phyloP scores from a whole-genome alignment of 1,284 basidiomycete species.

The Ustilago nuda region DNA sequence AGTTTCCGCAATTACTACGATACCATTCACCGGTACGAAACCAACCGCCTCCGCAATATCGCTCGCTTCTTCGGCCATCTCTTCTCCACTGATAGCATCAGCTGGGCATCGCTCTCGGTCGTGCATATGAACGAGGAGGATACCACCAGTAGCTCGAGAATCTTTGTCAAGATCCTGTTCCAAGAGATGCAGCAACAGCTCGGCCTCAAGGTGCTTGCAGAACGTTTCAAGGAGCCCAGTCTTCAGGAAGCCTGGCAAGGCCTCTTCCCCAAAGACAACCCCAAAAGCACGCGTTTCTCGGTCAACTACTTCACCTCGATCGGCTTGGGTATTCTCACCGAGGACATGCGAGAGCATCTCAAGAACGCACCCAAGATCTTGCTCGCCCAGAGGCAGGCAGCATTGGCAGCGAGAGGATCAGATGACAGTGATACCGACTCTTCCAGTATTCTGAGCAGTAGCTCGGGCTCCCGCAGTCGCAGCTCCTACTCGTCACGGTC shows the following conservation, averaged over 20 bases:
- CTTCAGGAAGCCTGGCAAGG: constrained; percentile 79
- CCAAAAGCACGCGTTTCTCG: constrained; percentile 94
- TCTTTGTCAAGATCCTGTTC: constrained; percentile 97
- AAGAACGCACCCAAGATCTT: constrained; percentile 92
- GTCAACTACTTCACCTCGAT: constrained; percentile 96
- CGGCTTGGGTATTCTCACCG: constrained; percentile 88
- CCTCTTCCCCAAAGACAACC: constrained; percentile 96
- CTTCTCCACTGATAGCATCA: constrained; percentile 81
- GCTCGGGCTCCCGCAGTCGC: constrained; percentile 33
- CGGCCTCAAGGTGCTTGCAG: constrained; percentile 82
- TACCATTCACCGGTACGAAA: constrained; percentile 98
- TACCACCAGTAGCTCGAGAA: constrained; percentile 93
- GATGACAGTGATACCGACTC: constrained; percentile 47
- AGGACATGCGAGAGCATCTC: constrained; percentile 95
- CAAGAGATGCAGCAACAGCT: constrained; percentile 92
- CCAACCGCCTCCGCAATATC: constrained; percentile 96
- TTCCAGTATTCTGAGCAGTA: constrained; percentile 38
- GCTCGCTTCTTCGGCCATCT: constrained; percentile 93
- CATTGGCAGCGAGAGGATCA: constrained; percentile 53
- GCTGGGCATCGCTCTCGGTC: constrained; percentile 85
- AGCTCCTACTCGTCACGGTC: constrained; percentile 42
- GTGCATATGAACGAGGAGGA: constrained; percentile 97
- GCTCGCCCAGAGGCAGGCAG: constrained; percentile 84
- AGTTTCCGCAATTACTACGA: constrained; percentile 92
- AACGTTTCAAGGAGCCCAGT: constrained; percentile 77